A percentile compares a stretch with the other conserved stretches of the same genome.
These are phyloP conservation scores for Colletotrichum magnum DNA, from an alignment of 2,329 filamentous ascomycete species.

Conservation along the genomic window DNA sequence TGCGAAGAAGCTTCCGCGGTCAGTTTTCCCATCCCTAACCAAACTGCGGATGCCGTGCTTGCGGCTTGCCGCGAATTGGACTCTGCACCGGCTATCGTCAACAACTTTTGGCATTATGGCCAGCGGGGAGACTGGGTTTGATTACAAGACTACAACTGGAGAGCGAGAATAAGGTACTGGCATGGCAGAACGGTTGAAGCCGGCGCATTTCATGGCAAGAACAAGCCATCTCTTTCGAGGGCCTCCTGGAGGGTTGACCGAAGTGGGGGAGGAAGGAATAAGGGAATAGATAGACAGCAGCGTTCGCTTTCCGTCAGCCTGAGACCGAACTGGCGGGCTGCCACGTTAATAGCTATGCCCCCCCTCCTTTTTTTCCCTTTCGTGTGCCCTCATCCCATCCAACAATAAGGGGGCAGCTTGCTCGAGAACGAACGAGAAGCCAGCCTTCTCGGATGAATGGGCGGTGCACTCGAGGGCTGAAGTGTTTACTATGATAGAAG, in stretches of 20 bases:
- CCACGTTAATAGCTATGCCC: background rate
- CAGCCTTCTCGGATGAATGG: too few species aligned
- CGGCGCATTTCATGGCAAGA: background rate
- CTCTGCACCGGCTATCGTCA: background rate
- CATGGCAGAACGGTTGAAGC: background rate
- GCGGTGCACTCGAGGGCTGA: too few species aligned
- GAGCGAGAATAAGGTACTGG: background rate
- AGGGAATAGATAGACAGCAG: conserved; percentile 1
- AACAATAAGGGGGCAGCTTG: too few species aligned
- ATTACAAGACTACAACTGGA: background rate
- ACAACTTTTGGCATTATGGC: background rate
- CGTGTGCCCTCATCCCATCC: too few species aligned
- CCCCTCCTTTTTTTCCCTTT: too few species aligned
- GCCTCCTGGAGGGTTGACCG: too few species aligned
- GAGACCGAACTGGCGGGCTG: background rate
- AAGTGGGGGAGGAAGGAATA: background rate
- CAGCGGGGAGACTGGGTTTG: conserved; percentile 6
- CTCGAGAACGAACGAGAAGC: too few species aligned
- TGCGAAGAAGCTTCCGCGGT: background rate
- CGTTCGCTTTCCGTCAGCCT: background rate
- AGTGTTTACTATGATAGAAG: too few species aligned
- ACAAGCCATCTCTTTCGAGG: conserved; percentile 6
- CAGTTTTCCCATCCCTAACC: background rate
- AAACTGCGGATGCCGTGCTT: background rate
- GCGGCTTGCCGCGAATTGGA: background rate